Percentiles rank a stretch among this genome's conserved stretches.
Conservation (phyloP, 352 stramenopile species). For the Pythium apleroticum region DNA sequence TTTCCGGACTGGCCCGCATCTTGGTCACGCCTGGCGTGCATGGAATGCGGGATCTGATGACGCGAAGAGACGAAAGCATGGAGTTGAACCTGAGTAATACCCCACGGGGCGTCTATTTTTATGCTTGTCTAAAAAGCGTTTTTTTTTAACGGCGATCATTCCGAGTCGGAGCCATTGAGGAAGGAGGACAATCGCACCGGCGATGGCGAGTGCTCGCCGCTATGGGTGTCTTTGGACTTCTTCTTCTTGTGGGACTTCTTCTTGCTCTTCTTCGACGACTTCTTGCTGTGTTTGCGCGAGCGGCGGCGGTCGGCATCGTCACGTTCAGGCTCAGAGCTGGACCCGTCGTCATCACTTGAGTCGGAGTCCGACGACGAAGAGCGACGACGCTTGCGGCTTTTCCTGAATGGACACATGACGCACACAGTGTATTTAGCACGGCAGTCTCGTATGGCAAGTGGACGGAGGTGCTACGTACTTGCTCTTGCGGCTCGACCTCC, state of each 20-base stretch:
- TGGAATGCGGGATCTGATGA: neutral
- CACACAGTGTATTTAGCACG: conserved; percentile 10
- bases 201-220: conserved; percentile 47
- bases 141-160: conserved; percentile 20
- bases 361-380: conserved; percentile 50
- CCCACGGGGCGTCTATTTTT: neutral
- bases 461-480: conserved; percentile 37
- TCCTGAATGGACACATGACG: conserved; percentile 13
- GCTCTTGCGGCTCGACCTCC: conserved; percentile 75
- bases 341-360: conserved; percentile 29
- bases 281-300: conserved; percentile 42
- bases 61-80: neutral
- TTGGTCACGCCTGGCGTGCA: neutral
- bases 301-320: conserved; percentile 19
- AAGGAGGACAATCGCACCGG: conserved; percentile 90
- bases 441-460: no score
- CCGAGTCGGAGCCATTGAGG: conserved; percentile 67
- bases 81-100: conserved; percentile 9
- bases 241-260: conserved; percentile 52
- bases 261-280: conserved; percentile 28
- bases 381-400: conserved; percentile 61
- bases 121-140: neutral
- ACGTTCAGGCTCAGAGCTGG: conserved; percentile 17
- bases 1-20: neutral
- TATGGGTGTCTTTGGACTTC: conserved; percentile 40